These are phyloP conservation scores for Pascua guehoae DNA, from an alignment of 1,284 basidiomycete species.

Conservation along the genomic window DNA sequence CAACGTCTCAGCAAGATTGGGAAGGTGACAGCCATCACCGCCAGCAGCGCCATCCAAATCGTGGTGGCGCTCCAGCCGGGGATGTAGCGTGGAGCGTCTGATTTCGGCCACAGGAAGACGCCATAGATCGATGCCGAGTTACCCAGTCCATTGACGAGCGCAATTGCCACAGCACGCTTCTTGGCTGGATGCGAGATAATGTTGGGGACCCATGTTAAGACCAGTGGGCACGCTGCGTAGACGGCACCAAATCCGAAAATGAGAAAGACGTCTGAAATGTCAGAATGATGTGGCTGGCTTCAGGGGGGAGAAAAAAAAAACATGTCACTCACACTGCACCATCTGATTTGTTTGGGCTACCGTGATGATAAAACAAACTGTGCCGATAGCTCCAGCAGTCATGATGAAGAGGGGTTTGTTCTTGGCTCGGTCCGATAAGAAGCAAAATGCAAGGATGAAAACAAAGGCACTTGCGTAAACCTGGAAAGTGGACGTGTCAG, in stretches of 20 bases:
- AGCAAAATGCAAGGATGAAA: constrained; percentile 49
- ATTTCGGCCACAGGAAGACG: constrained; percentile 52
- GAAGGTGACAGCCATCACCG: constrained; percentile 42
- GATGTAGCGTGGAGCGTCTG: constrained; percentile 49
- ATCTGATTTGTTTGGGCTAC: constrained; percentile 42
- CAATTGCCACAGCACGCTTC: constrained; percentile 50
- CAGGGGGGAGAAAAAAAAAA: neutral
- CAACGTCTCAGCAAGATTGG: constrained; percentile 45
- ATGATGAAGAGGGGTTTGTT: constrained; percentile 50
- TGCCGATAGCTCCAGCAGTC: constrained; percentile 33
- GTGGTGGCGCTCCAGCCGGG: constrained; percentile 51
- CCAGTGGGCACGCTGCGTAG: constrained; percentile 51
- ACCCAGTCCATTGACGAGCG: constrained; percentile 47
- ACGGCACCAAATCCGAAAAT: constrained; percentile 53
- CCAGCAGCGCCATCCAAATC: constrained; percentile 44
- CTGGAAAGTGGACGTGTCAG: too few species aligned
- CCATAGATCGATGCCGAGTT: constrained; percentile 51
- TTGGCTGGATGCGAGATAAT: constrained; percentile 45
- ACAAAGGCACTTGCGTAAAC: constrained; percentile 44
- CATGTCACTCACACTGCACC: constrained; percentile 46
- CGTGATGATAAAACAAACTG: constrained; percentile 50
- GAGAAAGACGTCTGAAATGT: constrained; percentile 45
- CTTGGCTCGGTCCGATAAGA: constrained; percentile 47
- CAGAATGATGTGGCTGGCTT: neutral
- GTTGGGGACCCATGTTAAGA: constrained; percentile 49